Evolutionary conservation across 208 protist species (phyloP).

Genomic region (Trypanosoma theileri): DNA sequence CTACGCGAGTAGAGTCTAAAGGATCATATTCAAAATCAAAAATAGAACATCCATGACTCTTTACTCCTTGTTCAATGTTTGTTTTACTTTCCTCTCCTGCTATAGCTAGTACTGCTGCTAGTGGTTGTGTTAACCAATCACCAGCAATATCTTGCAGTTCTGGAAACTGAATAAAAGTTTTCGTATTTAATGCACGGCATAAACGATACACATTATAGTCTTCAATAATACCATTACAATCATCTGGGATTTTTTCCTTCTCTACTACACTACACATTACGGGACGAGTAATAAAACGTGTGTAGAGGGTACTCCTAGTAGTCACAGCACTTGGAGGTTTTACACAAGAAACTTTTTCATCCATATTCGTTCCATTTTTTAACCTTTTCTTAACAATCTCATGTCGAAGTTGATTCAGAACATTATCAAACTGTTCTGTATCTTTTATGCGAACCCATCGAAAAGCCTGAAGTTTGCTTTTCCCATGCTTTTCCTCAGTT

Average conservation of each 20-base stretch:
- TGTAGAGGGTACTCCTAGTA: constrained; percentile 9
- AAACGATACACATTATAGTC: constrained; percentile 33
- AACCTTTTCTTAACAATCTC: neutral
- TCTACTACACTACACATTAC: neutral
- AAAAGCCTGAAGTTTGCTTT: constrained; percentile 22
- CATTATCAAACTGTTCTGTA: neutral
- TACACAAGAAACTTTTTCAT: neutral
- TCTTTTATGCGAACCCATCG: constrained; percentile 16
- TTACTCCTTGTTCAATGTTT: neutral
- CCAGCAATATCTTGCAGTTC: constrained; percentile 21
- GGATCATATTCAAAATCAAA: constrained; percentile 30
- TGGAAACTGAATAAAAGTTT: constrained; percentile 20
- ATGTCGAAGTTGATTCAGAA: neutral
- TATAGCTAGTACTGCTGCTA: constrained; percentile 24
- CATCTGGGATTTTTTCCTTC: neutral
- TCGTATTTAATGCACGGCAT: constrained; percentile 25
- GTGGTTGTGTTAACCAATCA: constrained; percentile 27
- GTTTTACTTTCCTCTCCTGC: constrained; percentile 18
- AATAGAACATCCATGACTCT: neutral
- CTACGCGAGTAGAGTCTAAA: constrained; percentile 13
- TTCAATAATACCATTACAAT: constrained; percentile 4
- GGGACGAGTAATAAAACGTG: neutral
- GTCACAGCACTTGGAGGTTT: neutral
- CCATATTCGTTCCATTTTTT: neutral
- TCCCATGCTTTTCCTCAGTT: neutral